A percentile compares a stretch with the other conserved stretches of the same genome.
phyloP scores from a whole-genome alignment of 2,329 filamentous ascomycete genomes.

The Hypoxylon sp. region DNA sequence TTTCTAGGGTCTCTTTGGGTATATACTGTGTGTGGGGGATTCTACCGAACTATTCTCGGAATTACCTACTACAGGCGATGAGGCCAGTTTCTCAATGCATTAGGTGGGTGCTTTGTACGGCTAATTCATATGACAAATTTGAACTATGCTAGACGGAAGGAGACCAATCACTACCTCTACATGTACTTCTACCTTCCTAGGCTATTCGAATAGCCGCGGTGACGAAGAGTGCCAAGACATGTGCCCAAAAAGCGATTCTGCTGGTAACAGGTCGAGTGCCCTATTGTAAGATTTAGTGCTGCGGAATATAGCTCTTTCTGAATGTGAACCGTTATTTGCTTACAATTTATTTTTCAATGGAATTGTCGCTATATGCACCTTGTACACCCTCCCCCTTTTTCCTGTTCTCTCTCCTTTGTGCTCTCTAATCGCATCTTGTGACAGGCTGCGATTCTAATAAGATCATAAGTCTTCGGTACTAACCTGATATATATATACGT shows the following conservation, averaged over 20 bases:
- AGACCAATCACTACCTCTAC: conserved; percentile 13
- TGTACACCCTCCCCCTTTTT: too few species aligned
- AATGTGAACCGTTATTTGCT: too few species aligned
- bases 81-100: conserved; percentile 20
- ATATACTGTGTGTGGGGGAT: conserved; percentile 20
- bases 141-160: conserved; percentile 5
- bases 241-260: conserved; percentile 10
- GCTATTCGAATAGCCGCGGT: conserved; percentile 38
- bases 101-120: conserved; percentile 34
- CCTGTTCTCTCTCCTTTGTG: too few species aligned
- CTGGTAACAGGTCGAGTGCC: not conserved
- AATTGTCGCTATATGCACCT: too few species aligned
- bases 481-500: not conserved
- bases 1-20: conserved; percentile 8
- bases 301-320: too few species aligned
- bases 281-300: not conserved
- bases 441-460: too few species aligned
- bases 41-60: conserved; percentile 2
- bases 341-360: too few species aligned
- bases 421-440: not conserved
- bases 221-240: conserved; percentile 7
- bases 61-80: conserved; percentile 4
- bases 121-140: conserved; percentile 35
- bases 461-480: not conserved
- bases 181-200: conserved; percentile 34